Evolutionary conservation across 2,329 filamentous ascomycete genomes (phyloP).

Genomic region (Penicillium polonicum): DNA sequence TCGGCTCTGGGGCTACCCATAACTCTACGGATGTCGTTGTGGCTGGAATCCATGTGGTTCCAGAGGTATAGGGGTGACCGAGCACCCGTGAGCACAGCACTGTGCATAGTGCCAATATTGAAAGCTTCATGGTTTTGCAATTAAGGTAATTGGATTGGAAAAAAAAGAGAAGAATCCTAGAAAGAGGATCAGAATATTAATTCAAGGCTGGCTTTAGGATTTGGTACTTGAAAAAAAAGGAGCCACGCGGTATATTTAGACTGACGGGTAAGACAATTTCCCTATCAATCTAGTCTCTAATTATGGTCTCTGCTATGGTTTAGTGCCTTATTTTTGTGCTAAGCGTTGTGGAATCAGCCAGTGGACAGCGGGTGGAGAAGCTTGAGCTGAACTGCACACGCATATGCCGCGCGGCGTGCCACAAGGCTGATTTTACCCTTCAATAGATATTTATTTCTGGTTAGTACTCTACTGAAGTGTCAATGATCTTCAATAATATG

Average conservation of each 20-base stretch:
- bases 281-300: neutral
- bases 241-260: neutral
- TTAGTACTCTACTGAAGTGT: neutral
- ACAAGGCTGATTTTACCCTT: neutral
- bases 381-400: neutral
- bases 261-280: neutral
- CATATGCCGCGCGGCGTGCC: neutral
- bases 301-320: neutral
- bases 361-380: neutral
- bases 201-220: neutral
- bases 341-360: neutral
- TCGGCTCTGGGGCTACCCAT: neutral
- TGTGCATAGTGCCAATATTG: neutral
- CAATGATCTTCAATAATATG: neutral
- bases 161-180: neutral
- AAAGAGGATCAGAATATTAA: neutral
- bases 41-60: neutral
- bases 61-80: neutral
- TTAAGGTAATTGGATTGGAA: neutral
- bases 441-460: neutral
- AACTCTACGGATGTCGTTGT: neutral
- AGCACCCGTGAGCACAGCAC: neutral
- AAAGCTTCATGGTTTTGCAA: neutral
- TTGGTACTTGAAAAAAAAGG: neutral
- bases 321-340: conserved; percentile 2